These are phyloP conservation scores for Eucalyptus marginata DNA, from an alignment of 345 rosid species.

Conservation along the genomic window DNA sequence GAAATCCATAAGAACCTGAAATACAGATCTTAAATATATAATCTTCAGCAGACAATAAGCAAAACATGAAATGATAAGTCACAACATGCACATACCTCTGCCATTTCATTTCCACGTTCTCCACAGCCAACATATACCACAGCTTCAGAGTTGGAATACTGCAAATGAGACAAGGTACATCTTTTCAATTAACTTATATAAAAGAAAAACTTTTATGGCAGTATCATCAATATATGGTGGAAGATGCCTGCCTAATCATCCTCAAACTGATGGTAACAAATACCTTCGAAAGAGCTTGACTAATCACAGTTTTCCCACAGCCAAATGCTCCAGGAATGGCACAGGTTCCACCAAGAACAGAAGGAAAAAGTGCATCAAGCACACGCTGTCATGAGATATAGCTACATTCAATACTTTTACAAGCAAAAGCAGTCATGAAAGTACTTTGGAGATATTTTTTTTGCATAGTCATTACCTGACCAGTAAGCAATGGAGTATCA, in stretches of 20 bases:
- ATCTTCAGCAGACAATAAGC: background rate
- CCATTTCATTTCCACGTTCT: constrained; percentile 99
- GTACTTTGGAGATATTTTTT: background rate
- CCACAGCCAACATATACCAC: constrained; percentile 99
- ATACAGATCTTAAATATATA: background rate
- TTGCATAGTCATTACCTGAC: constrained; percentile 49
- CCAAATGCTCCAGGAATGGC: constrained; percentile 99
- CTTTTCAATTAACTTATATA: background rate
- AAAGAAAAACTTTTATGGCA: background rate
- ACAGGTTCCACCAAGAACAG: constrained; percentile 99
- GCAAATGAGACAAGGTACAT: background rate
- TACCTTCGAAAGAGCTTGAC: constrained; percentile 99
- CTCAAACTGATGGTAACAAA: background rate
- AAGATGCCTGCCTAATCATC: background rate
- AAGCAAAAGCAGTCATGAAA: background rate
- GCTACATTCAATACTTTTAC: background rate
- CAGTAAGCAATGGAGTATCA: constrained; percentile 95
- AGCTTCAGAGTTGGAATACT: constrained; percentile 98
- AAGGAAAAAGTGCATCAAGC: constrained; percentile 99
- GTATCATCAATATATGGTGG: background rate
- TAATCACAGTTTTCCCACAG: constrained; percentile 99
- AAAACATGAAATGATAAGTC: background rate
- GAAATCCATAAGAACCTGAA: constrained; percentile 98
- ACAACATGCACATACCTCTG: constrained; percentile 48
- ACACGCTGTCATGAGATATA: constrained; percentile 59